phyloP scores from a whole-genome alignment of 1,139 yeast genomes.

The Trichomonascaceae sp. region DNA sequence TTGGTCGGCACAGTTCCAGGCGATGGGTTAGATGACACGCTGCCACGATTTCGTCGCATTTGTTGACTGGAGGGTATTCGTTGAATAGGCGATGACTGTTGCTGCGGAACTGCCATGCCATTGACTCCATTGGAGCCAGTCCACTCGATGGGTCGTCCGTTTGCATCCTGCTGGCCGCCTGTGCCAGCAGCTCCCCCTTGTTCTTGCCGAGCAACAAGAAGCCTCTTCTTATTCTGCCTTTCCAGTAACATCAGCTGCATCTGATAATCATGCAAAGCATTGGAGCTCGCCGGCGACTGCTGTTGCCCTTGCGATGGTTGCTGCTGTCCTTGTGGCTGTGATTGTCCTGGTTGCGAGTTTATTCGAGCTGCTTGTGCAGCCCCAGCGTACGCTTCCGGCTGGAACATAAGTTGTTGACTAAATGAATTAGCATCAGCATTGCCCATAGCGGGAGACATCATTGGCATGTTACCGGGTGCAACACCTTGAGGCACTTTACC shows the following conservation, averaged over 20 bases:
- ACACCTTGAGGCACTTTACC: slow-evolving; percentile 12
- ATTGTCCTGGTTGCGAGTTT: slow-evolving; percentile 13
- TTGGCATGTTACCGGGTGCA: slow-evolving; percentile 12
- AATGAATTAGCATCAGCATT: slow-evolving; percentile 12
- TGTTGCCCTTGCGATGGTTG: slow-evolving; percentile 13
- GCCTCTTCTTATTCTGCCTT: slow-evolving; percentile 58
- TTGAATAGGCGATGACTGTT: slow-evolving; percentile 5
- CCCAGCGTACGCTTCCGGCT: slow-evolving; percentile 12
- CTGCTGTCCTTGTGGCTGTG: slow-evolving; percentile 13
- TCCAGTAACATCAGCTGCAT: slow-evolving; percentile 68
- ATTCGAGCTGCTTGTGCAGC: slow-evolving; percentile 13
- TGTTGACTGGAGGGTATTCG: background rate
- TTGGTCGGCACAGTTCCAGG: background rate
- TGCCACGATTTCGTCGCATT: slow-evolving; percentile 9
- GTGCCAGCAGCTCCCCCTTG: slow-evolving; percentile 11
- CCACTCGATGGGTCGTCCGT: slow-evolving; percentile 12
- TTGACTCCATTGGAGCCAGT: slow-evolving; percentile 1
- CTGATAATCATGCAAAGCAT: slow-evolving; percentile 64
- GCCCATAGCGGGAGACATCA: slow-evolving; percentile 18
- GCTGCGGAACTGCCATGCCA: slow-evolving; percentile 2
- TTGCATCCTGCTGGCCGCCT: slow-evolving; percentile 20
- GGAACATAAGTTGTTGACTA: slow-evolving; percentile 13
- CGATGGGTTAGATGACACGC: slow-evolving; percentile 3
- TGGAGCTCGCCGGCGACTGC: slow-evolving; percentile 25
- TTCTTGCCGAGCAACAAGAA: slow-evolving; percentile 37